Percentiles rank a stretch among this genome's conserved stretches.
phyloP scores from a whole-genome alignment of 139 green algal genomes.

The Coccomyxa sp. region DNA sequence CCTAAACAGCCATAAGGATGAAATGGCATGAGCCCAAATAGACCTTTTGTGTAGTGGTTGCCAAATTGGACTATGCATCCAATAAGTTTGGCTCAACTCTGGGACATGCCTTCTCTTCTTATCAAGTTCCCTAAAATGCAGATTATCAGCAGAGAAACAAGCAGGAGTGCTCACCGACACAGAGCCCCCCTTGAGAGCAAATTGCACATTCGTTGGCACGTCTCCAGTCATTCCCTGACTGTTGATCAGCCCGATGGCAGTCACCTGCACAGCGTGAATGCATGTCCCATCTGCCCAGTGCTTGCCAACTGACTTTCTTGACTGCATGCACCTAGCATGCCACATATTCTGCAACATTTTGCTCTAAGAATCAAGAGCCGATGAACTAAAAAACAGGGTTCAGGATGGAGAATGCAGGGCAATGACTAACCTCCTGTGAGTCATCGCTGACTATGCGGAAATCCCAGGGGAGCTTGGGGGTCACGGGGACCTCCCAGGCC shows the following conservation, averaged over 20 bases:
- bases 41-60: no score
- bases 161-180: neutral
- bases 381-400: neutral
- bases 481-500: conserved; percentile 30
- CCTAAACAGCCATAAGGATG: no score
- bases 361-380: no score
- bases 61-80: no score
- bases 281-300: neutral
- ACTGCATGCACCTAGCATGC: neutral
- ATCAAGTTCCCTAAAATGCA: neutral
- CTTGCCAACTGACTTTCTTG: neutral
- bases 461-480: conserved; percentile 21
- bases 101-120: neutral
- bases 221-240: conserved; percentile 22
- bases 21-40: no score
- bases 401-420: neutral
- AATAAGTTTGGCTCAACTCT: neutral
- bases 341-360: neutral
- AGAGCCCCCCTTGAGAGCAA: conserved; percentile 14
- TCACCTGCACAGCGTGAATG: conserved; percentile 16
- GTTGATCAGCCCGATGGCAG: conserved; percentile 23
- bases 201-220: conserved; percentile 38
- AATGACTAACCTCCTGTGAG: neutral
- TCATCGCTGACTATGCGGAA: neutral
- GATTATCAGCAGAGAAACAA: neutral